Conservation (phyloP, 257 asterid species). For the Ophiorrhiza pumila region DNA sequence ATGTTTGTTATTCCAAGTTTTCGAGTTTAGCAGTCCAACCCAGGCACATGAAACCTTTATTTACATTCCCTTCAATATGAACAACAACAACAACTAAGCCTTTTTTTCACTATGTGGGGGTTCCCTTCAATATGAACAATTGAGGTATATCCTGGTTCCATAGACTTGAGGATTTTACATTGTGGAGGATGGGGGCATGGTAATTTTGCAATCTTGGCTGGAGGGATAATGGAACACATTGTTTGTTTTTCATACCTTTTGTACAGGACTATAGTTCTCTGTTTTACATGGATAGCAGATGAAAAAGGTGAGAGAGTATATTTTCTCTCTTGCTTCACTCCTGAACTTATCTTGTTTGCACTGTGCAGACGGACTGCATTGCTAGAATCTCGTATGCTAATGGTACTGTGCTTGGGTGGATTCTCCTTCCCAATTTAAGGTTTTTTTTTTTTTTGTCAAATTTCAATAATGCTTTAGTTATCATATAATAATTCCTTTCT, state of each 20-base stretch:
- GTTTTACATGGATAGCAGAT: not conserved
- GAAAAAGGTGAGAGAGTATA: not conserved
- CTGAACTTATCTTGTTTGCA: not conserved
- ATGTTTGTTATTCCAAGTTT: no score
- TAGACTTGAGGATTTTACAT: not conserved
- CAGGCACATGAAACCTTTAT: no score
- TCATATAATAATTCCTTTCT: not conserved
- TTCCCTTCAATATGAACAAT: no score
- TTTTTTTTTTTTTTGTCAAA: not conserved
- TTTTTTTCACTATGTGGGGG: no score
- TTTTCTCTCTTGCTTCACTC: not conserved
- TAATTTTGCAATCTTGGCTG: not conserved
- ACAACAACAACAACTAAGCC: no score
- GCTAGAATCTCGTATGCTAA: constrained; percentile 73
- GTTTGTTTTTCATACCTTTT: not conserved
- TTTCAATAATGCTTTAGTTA: not conserved
- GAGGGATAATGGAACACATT: not conserved
- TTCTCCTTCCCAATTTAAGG: constrained; percentile 62
- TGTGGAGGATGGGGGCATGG: not conserved
- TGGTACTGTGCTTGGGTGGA: constrained; percentile 76
- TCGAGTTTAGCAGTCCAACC: no score
- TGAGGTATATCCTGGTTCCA: no score
- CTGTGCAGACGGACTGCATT: constrained; percentile 80
- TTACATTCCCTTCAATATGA: no score
- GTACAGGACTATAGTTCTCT: not conserved